Conservation (phyloP, 2,329 filamentous ascomycete genomes). For the Aaosphaeria pasadenensis region DNA sequence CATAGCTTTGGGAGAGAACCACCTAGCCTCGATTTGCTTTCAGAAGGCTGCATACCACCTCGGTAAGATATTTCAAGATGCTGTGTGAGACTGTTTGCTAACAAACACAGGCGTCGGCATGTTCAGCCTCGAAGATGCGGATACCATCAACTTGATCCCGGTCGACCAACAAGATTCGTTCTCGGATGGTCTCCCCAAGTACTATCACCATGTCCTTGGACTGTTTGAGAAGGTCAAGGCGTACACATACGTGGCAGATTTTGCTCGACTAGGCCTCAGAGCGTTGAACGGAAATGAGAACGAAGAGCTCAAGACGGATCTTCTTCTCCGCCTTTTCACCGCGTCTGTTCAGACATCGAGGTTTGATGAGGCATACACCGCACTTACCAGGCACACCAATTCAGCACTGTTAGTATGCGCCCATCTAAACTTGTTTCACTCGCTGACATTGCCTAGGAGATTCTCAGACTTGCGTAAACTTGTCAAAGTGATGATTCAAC, state of each 20-base stretch:
- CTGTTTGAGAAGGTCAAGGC: slow-evolving; percentile 77
- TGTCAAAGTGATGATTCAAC: slow-evolving; percentile 39
- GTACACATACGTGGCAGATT: slow-evolving; percentile 80
- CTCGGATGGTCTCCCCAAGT: slow-evolving; percentile 73
- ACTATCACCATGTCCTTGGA: slow-evolving; percentile 80
- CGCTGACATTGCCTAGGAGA: slow-evolving; percentile 45
- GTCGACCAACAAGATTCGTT: slow-evolving; percentile 68
- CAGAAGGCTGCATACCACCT: slow-evolving; percentile 79
- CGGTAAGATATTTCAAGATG: slow-evolving; percentile 56
- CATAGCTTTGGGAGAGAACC: slow-evolving; percentile 70
- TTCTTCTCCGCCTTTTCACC: slow-evolving; percentile 81
- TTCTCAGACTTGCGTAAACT: slow-evolving; percentile 69
- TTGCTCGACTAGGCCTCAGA: slow-evolving; percentile 67
- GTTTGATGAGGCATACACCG: slow-evolving; percentile 79
- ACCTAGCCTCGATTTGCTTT: slow-evolving; percentile 72
- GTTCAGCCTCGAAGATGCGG: slow-evolving; percentile 35
- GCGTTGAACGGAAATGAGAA: slow-evolving; percentile 25
- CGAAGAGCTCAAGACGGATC: slow-evolving; percentile 38
- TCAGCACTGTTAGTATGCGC: slow-evolving; percentile 52
- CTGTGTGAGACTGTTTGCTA: slow-evolving; percentile 5
- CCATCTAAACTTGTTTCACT: neutral
- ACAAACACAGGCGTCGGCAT: slow-evolving; percentile 27
- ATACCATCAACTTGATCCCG: slow-evolving; percentile 61
- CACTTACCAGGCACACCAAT: slow-evolving; percentile 71
- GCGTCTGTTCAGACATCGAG: slow-evolving; percentile 75